Conservation (phyloP, 805 yeast genomes). For the Zygotorulaspora sp. region DNA sequence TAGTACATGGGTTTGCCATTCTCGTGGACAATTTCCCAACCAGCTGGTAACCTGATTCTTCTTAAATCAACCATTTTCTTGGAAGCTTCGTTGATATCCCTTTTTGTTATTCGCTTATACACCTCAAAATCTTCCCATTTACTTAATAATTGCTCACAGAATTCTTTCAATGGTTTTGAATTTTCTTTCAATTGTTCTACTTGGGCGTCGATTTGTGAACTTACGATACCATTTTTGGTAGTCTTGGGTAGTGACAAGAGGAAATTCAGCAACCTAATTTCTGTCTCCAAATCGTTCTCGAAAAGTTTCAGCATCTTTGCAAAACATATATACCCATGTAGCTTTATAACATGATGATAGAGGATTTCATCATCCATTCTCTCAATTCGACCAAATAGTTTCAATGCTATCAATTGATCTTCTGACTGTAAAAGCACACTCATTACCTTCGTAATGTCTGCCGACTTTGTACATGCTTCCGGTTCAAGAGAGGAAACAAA, state of each 20-base stretch:
- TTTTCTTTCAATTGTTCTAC: constrained; percentile 37
- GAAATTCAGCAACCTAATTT: constrained; percentile 50
- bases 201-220: constrained; percentile 65
- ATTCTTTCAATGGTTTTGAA: constrained; percentile 29
- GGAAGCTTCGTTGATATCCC: constrained; percentile 25
- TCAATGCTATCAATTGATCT: constrained; percentile 57
- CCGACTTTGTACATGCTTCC: constrained; percentile 41
- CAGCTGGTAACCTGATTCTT: constrained; percentile 33
- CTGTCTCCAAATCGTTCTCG: constrained; percentile 39
- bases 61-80: constrained; percentile 30
- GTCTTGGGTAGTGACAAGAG: constrained; percentile 63
- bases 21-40: constrained; percentile 36
- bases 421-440: constrained; percentile 74
- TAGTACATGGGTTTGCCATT: constrained; percentile 34
- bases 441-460: constrained; percentile 73
- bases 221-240: constrained; percentile 71
- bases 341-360: constrained; percentile 56
- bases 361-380: constrained; percentile 46
- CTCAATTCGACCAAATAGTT: constrained; percentile 60
- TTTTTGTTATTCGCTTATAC: constrained; percentile 82
- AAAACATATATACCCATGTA: constrained; percentile 85
- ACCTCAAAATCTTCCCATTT: constrained; percentile 73
- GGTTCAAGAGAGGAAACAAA: constrained; percentile 59
- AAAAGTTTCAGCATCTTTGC: constrained; percentile 50
- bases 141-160: constrained; percentile 41